Evolutionary conservation across 1,139 yeast genomes (phyloP).

Genomic region (Candida tropicalis): DNA sequence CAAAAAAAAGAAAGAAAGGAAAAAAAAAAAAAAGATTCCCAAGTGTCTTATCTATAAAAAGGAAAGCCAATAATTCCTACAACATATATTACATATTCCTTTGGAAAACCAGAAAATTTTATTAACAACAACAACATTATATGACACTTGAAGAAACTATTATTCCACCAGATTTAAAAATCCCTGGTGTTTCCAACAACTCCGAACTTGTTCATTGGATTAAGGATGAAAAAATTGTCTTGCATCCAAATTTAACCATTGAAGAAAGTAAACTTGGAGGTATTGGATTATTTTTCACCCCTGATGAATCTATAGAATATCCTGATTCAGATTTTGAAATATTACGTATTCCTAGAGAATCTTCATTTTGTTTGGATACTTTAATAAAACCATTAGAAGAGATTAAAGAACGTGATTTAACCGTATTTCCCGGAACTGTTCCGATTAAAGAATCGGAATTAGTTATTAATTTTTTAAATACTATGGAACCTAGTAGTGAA

Average conservation of each 20-base stretch:
- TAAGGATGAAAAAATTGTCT: conserved; percentile 8
- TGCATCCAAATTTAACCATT: conserved; percentile 19
- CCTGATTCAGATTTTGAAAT: conserved; percentile 24
- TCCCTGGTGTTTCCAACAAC: conserved; percentile 12
- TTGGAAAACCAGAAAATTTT: no score
- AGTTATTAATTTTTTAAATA: conserved; percentile 25
- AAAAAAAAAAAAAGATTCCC: no score
- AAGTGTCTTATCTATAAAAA: no score
- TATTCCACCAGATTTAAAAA: conserved; percentile 1
- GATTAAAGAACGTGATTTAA: conserved; percentile 20
- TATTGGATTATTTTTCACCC: conserved; percentile 31
- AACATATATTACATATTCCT: no score
- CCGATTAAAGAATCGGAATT: conserved; percentile 21
- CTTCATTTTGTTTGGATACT: conserved; percentile 31
- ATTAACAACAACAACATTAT: no score
- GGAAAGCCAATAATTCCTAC: no score
- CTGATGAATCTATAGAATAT: conserved; percentile 8
- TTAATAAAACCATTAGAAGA: conserved; percentile 30
- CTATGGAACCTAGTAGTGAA: conserved; percentile 28
- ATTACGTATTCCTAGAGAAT: conserved; percentile 36
- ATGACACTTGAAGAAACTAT: neutral
- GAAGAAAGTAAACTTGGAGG: conserved; percentile 35
- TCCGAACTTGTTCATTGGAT: conserved; percentile 17
- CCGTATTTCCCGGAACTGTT: conserved; percentile 12
- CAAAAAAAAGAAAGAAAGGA: no score